Evolutionary conservation across 148 eudicot species (phyloP).

Genomic region (Beta vulgaris): DNA sequence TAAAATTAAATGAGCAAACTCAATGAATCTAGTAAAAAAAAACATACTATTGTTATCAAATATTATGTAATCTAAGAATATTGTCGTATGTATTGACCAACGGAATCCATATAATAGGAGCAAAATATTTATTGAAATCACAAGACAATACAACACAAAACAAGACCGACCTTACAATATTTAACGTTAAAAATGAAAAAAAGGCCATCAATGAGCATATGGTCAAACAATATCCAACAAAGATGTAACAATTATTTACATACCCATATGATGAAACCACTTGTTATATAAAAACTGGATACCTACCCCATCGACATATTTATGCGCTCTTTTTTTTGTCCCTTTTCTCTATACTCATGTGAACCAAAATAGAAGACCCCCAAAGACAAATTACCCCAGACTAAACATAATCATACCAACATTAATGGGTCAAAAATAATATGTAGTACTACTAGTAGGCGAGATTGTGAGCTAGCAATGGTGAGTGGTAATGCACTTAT

Average conservation of each 20-base stretch:
- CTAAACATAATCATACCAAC: conserved; percentile 13
- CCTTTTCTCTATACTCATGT: conserved; percentile 28
- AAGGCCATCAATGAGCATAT: conserved; percentile 23
- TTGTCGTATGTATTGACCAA: conserved; percentile 30
- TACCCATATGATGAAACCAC: conserved; percentile 10
- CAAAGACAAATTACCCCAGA: conserved; percentile 4
- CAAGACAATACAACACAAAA: conserved; percentile 20
- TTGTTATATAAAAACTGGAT: conserved; percentile 10
- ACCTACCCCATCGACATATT: conserved; percentile 33
- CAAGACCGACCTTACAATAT: conserved; percentile 1
- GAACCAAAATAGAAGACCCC: conserved; percentile 14
- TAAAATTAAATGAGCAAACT: neutral
- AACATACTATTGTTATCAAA: conserved; percentile 17
- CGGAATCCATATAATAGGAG: conserved; percentile 11
- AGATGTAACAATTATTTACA: conserved; percentile 30
- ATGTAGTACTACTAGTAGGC: neutral
- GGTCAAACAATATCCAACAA: conserved; percentile 33
- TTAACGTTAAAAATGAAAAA: neutral
- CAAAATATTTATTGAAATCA: conserved; percentile 24
- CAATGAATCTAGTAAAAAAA: conserved; percentile 12
- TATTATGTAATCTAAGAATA: neutral
- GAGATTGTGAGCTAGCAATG: conserved; percentile 2
- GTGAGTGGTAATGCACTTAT: conserved; percentile 9
- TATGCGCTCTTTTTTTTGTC: conserved; percentile 16
- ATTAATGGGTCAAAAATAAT: conserved; percentile 6